phyloP scores from a whole-genome alignment of 257 asterid genomes.

The Sherardia arvensis region DNA sequence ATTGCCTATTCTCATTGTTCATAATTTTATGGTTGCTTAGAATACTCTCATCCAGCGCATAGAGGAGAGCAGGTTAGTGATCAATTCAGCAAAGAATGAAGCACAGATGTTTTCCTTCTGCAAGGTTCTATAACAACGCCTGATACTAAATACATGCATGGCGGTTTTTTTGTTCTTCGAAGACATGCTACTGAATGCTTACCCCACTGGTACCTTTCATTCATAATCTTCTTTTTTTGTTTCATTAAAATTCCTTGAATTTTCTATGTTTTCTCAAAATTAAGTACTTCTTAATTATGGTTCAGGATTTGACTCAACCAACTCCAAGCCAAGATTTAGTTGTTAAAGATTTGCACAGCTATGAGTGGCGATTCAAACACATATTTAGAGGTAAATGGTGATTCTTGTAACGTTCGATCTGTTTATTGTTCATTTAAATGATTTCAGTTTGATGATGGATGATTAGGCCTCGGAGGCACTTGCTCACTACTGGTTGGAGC shows the following conservation, averaged over 20 bases:
- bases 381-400: constrained; percentile 57
- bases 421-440: not conserved
- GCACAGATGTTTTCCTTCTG: constrained; percentile 87
- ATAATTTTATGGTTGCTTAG: no score
- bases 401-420: no score
- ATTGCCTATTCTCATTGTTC: no score
- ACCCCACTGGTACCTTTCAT: constrained; percentile 58
- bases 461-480: constrained; percentile 58
- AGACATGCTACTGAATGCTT: constrained; percentile 84
- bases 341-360: constrained; percentile 47
- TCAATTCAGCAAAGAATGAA: no score
- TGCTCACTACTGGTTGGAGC: constrained; percentile 65
- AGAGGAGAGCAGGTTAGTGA: no score
- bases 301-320: constrained; percentile 62
- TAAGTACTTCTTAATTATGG: not conserved
- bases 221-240: not conserved
- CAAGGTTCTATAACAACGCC: constrained; percentile 86
- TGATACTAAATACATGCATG: constrained; percentile 87
- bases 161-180: constrained; percentile 86
- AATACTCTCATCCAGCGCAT: no score
- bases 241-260: not conserved
- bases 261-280: not conserved
- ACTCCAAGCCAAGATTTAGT: constrained; percentile 47
- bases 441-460: not conserved
- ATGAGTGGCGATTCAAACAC: constrained; percentile 50